Conservation (phyloP, 2,329 filamentous ascomycete species). For the Chalaropsis thielavioides region DNA sequence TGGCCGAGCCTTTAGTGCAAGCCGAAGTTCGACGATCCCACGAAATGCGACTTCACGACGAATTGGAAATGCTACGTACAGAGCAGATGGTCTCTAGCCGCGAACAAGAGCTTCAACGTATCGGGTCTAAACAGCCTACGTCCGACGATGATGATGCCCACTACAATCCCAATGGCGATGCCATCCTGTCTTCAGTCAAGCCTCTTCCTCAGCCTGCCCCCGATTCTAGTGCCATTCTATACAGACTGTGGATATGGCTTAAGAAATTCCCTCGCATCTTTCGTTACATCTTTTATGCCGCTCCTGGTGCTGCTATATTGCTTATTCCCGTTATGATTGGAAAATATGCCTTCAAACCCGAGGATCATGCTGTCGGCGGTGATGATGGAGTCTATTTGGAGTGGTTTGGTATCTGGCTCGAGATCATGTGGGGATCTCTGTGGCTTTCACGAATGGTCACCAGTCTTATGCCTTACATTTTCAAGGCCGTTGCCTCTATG, state of each 20-base stretch:
- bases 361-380: slow-evolving; percentile 37
- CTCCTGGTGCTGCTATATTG: slow-evolving; percentile 32
- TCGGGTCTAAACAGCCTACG: slow-evolving; percentile 12
- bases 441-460: slow-evolving; percentile 56
- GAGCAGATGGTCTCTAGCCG: slow-evolving; percentile 34
- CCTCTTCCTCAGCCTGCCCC: slow-evolving; percentile 15
- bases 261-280: slow-evolving; percentile 37
- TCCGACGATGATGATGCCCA: slow-evolving; percentile 22
- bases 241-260: slow-evolving; percentile 32
- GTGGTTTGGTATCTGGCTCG: slow-evolving; percentile 93
- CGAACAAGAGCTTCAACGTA: slow-evolving; percentile 11
- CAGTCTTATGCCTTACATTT: slow-evolving; percentile 34
- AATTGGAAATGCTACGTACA: slow-evolving; percentile 35
- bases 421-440: slow-evolving; percentile 81
- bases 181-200: slow-evolving; percentile 10
- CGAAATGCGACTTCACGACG: slow-evolving; percentile 30
- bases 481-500: slow-evolving; percentile 47
- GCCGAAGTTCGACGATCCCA: slow-evolving; percentile 12
- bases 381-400: slow-evolving; percentile 63
- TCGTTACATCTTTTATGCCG: slow-evolving; percentile 35
- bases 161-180: slow-evolving; percentile 12
- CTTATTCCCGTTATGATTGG: slow-evolving; percentile 35
- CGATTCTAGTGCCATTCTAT: slow-evolving; percentile 24
- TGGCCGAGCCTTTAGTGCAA: background rate
- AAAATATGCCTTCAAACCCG: slow-evolving; percentile 26